Evolutionary conservation across 2,329 filamentous ascomycete genomes (phyloP).

Genomic region (Hypoxylon sp.): DNA sequence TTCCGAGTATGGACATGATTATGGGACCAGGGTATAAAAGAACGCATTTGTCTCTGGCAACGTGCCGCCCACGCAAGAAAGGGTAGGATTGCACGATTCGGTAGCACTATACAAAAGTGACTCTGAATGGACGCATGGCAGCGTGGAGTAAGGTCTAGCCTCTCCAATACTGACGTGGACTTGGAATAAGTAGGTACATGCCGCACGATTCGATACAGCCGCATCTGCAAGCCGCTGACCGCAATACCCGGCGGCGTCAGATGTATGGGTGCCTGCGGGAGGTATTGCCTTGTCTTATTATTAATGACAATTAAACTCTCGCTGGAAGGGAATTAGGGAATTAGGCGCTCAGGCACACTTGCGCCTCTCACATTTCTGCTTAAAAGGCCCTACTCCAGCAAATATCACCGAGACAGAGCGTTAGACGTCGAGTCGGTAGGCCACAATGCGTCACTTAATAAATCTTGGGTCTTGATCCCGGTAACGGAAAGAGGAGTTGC

Average conservation of each 20-base stretch:
- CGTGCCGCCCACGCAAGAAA: constrained; percentile 43
- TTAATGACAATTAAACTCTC: constrained; percentile 7
- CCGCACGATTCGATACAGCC: constrained; percentile 46
- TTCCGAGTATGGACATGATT: constrained; percentile 38
- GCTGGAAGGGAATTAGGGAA: constrained; percentile 1
- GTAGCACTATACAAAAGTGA: constrained; percentile 37
- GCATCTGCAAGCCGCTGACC: constrained; percentile 46
- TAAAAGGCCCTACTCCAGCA: constrained; percentile 33
- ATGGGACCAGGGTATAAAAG: constrained; percentile 27
- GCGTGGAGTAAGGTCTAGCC: constrained; percentile 39
- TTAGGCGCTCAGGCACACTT: constrained; percentile 25
- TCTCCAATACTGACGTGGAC: constrained; percentile 43
- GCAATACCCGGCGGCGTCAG: constrained; percentile 33
- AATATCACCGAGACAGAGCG: constrained; percentile 42
- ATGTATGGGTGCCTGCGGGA: constrained; percentile 37
- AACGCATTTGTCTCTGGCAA: constrained; percentile 36
- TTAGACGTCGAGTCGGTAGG: constrained; percentile 36
- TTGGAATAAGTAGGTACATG: constrained; percentile 33
- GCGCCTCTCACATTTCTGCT: constrained; percentile 26
- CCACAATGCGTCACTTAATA: constrained; percentile 40
- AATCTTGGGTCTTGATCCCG: constrained; percentile 40
- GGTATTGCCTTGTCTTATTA: constrained; percentile 36
- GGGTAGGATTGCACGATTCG: constrained; percentile 42
- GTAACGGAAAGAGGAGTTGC: constrained; percentile 43
- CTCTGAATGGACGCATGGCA: constrained; percentile 31